phyloP scores from a whole-genome alignment of 257 asterid genomes.

The Capsicum pubescens region DNA sequence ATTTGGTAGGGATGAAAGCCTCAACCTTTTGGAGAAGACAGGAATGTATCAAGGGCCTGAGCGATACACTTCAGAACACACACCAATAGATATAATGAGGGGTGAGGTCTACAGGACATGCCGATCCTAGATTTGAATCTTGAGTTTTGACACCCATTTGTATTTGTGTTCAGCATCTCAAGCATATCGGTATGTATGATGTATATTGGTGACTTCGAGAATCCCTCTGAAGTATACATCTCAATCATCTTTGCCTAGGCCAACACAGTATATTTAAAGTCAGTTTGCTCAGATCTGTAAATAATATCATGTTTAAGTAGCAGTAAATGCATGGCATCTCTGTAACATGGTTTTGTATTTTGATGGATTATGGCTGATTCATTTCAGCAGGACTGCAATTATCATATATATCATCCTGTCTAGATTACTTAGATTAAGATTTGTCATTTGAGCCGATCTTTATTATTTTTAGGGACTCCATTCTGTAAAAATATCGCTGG shows the following conservation, averaged over 20 bases:
- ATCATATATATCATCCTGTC: background rate
- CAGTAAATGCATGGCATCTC: conserved; percentile 13
- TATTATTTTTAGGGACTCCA: background rate
- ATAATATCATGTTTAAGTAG: conserved; percentile 9
- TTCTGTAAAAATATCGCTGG: background rate
- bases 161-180: background rate
- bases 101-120: conserved; percentile 90
- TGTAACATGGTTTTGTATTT: background rate
- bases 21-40: conserved; percentile 75
- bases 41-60: conserved; percentile 92
- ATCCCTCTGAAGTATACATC: background rate
- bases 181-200: background rate
- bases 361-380: background rate
- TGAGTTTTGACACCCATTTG: conserved; percentile 3
- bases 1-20: conserved; percentile 87
- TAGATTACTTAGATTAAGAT: background rate
- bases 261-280: conserved; percentile 1
- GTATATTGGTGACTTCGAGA: background rate
- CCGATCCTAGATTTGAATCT: conserved; percentile 44
- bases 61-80: conserved; percentile 81
- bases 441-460: background rate
- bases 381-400: background rate
- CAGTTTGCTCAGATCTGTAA: conserved; percentile 8
- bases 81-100: conserved; percentile 84
- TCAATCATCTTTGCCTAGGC: conserved; percentile 14